Percentiles rank a stretch among this genome's conserved stretches.
Conservation (phyloP, 2,329 filamentous ascomycete genomes). For the Exophiala spinifera region DNA sequence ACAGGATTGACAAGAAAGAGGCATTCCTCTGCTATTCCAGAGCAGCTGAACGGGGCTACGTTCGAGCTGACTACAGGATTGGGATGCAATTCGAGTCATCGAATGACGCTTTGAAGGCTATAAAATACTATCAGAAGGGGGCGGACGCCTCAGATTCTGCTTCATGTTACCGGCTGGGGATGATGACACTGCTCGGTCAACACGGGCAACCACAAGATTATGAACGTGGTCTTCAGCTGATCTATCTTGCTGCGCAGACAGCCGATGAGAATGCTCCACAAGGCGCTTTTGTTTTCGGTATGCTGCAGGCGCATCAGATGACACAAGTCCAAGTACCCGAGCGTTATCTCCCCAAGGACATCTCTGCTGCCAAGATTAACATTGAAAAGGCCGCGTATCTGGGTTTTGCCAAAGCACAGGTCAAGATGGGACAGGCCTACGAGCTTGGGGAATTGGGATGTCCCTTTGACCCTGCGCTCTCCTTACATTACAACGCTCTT, state of each 20-base stretch:
- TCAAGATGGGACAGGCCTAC: slow-evolving; percentile 95
- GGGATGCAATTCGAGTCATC: slow-evolving; percentile 98
- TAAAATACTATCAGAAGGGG: slow-evolving; percentile 84
- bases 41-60: slow-evolving; percentile 75
- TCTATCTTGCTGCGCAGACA: slow-evolving; percentile 75
- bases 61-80: slow-evolving; percentile 89
- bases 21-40: slow-evolving; percentile 82
- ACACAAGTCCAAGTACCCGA: slow-evolving; percentile 86
- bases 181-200: slow-evolving; percentile 96
- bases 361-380: slow-evolving; percentile 73
- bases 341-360: slow-evolving; percentile 65
- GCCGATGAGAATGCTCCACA: slow-evolving; percentile 97
- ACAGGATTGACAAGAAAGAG: slow-evolving; percentile 88
- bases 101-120: slow-evolving; percentile 85
- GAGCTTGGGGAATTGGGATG: slow-evolving; percentile 91
- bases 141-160: slow-evolving; percentile 81
- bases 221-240: slow-evolving; percentile 72
- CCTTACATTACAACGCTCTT: slow-evolving; percentile 91
- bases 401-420: slow-evolving; percentile 91
- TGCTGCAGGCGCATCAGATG: slow-evolving; percentile 86
- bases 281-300: slow-evolving; percentile 90
- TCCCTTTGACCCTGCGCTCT: slow-evolving; percentile 89
- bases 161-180: slow-evolving; percentile 82
- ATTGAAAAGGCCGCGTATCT: slow-evolving; percentile 96
- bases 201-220: slow-evolving; percentile 85